Conservation (phyloP, 345 rosid genomes). For the Murraya koenigii region DNA sequence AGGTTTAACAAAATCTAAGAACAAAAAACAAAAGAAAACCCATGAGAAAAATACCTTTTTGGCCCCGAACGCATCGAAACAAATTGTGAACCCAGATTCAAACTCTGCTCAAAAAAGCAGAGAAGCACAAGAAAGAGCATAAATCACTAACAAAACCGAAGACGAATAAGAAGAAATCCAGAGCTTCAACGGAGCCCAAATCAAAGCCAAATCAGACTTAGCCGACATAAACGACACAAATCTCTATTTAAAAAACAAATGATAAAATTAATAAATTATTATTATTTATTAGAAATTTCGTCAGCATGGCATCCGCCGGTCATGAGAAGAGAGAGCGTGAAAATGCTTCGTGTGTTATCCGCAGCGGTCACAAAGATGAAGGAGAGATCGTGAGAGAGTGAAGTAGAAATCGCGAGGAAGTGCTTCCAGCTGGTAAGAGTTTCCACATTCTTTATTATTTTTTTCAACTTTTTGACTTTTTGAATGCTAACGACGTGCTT, state of each 20-base stretch:
- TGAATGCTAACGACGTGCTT: too few relatives aligned
- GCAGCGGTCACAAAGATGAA: too few relatives aligned
- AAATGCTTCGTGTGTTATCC: too few relatives aligned
- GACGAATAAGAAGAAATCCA: slow-evolving; percentile 28
- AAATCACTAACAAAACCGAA: slow-evolving; percentile 8
- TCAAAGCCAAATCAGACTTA: slow-evolving; percentile 63
- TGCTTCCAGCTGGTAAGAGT: too few relatives aligned
- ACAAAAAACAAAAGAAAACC: not conserved
- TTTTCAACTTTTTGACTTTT: too few relatives aligned
- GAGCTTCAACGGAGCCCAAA: slow-evolving; percentile 69
- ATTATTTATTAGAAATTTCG: slow-evolving; percentile 4
- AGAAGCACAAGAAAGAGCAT: slow-evolving; percentile 36
- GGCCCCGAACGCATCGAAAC: slow-evolving; percentile 82
- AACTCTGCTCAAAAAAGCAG: slow-evolving; percentile 51
- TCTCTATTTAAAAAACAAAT: too few relatives aligned
- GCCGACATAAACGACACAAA: slow-evolving; percentile 43
- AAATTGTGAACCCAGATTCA: slow-evolving; percentile 40
- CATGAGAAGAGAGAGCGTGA: too few relatives aligned
- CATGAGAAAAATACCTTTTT: slow-evolving; percentile 42
- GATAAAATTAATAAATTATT: too few relatives aligned
- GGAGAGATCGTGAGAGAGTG: too few relatives aligned
- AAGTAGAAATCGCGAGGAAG: too few relatives aligned
- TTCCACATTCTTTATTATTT: too few relatives aligned
- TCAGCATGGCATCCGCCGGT: too few relatives aligned
- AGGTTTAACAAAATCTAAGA: not conserved